Base-by-base conservation (phyloP, 768 basidiomycete species). In the Agrocybe pediades region DNA sequence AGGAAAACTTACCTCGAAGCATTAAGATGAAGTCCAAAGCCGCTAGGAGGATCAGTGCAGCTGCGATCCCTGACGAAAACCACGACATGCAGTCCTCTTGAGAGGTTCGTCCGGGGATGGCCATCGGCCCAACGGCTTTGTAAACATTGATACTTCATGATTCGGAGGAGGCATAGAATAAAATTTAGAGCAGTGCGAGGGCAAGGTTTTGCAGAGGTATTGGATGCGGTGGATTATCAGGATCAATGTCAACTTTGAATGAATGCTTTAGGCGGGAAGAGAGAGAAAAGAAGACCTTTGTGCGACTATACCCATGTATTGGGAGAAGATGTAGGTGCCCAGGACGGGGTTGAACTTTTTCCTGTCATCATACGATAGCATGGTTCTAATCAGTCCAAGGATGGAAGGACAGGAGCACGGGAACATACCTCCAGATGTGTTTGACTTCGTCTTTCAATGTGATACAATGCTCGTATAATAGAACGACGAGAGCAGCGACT, bases 11-110 rank as follows among this genome's bases (percentile, higher is more conserved):
- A 59, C 54, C 46, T 49, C 51, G 24, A 23, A 59, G 39, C 54
- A 55, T 59, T 6, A 59, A 40, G n/a, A 59, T 55, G 4, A 46
- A 16, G 36, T 59, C 54, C 9, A 59, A 40, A n/a, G 51, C 48
- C 5, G 33, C 52, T 44, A 59, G 39, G 16, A 59, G 21, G 13
- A 30, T 15, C 16, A 54, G 53, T 8, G 54, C 50, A 1, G 47
- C 24, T 2, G 27, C 23, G 17, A 53, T 46, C 36, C 48, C 54
- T 29, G 56, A 50, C 2, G 25, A 20, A 23, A 56, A 53, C 51
- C 54, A 53, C 33, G 27, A n/a, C 36, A 53, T 46, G 39, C 58
- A 59, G 2, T 6, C 24, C 11, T 4, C 27, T 30, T 53, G 54
- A 11, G 29, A 23, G 16, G 29, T 30, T n/a, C 25, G 27, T 2